These are phyloP conservation scores for Spirogloea muscicola DNA, from an alignment of 139 green algal genomes.

Conservation along the genomic window DNA sequence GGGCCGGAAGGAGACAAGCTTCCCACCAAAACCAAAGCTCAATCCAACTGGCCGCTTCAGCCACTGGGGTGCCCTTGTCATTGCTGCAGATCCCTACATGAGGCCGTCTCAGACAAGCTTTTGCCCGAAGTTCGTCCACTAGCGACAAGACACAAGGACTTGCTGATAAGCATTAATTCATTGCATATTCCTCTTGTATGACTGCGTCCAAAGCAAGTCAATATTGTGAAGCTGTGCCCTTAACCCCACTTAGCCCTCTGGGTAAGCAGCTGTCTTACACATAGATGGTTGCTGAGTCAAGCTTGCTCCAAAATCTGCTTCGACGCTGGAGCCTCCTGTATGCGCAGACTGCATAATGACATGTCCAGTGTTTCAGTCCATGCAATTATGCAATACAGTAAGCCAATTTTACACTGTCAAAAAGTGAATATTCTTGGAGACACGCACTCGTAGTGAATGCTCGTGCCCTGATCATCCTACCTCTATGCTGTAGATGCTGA, in stretches of 20 bases:
- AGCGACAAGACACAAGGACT: not conserved
- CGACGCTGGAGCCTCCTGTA: not conserved
- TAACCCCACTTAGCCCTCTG: not conserved
- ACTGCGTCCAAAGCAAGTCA: not conserved
- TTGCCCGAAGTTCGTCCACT: not conserved
- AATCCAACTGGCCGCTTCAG: constrained; percentile 70
- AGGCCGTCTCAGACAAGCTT: no score
- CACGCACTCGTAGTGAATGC: not conserved
- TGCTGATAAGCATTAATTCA: not conserved
- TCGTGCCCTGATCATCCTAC: not conserved
- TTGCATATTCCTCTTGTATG: not conserved
- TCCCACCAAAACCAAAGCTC: constrained; percentile 69
- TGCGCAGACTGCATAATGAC: not conserved
- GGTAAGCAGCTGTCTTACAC: not conserved
- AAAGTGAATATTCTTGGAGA: not conserved
- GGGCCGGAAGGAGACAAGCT: constrained; percentile 52
- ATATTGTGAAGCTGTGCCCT: not conserved
- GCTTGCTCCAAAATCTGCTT: constrained; percentile 12
- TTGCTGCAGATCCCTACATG: no score
- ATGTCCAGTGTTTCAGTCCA: no score
- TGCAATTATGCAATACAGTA: no score
- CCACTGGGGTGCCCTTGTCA: constrained; percentile 74
- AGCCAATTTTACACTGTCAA: not conserved
- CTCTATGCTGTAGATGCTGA: constrained; percentile 61
- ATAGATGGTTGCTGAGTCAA: no score